A percentile compares a stretch with the other conserved stretches of the same genome.
Conservation (phyloP, 495 filamentous ascomycete species). For the Penicillium tannophilum region DNA sequence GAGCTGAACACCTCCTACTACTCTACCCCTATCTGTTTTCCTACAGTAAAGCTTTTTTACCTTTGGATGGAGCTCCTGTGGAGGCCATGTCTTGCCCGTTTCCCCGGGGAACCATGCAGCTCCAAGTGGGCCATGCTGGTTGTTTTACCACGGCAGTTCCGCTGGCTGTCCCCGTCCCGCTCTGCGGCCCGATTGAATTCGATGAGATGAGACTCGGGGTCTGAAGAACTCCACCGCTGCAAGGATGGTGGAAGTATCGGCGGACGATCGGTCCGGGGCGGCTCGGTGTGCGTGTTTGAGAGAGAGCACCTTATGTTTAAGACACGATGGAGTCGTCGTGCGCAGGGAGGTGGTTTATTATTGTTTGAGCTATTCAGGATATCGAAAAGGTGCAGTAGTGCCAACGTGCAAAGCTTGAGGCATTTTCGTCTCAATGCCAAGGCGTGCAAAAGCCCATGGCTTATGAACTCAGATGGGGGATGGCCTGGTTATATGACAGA, state of each 20-base stretch:
- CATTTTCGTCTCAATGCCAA: neutral
- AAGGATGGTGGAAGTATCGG: slow-evolving; percentile 19
- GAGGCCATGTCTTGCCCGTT: slow-evolving; percentile 2
- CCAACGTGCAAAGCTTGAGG: neutral
- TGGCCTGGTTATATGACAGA: neutral
- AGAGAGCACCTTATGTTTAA: slow-evolving; percentile 15
- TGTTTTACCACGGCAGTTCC: slow-evolving; percentile 8
- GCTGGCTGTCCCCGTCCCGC: slow-evolving; percentile 13
- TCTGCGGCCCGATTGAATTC: slow-evolving; percentile 18
- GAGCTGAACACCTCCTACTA: slow-evolving; percentile 14
- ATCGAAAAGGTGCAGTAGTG: neutral
- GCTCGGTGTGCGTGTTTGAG: neutral
- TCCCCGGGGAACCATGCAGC: slow-evolving; percentile 16
- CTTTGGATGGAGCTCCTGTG: neutral
- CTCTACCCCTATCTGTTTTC: neutral
- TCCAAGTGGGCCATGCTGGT: slow-evolving; percentile 9
- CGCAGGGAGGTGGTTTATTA: slow-evolving; percentile 11
- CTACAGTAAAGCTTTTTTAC: neutral
- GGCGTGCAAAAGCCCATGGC: neutral
- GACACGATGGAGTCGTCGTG: slow-evolving; percentile 16
- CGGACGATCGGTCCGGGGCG: slow-evolving; percentile 24
- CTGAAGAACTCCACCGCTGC: slow-evolving; percentile 18
- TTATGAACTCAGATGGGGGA: neutral
- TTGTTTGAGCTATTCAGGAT: neutral
- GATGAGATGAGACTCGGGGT: slow-evolving; percentile 11